Evolutionary conservation across 129 eudicot species (phyloP), one percentile per base, ranked within the genome.

Genomic region (Arctium lappa): DNA sequence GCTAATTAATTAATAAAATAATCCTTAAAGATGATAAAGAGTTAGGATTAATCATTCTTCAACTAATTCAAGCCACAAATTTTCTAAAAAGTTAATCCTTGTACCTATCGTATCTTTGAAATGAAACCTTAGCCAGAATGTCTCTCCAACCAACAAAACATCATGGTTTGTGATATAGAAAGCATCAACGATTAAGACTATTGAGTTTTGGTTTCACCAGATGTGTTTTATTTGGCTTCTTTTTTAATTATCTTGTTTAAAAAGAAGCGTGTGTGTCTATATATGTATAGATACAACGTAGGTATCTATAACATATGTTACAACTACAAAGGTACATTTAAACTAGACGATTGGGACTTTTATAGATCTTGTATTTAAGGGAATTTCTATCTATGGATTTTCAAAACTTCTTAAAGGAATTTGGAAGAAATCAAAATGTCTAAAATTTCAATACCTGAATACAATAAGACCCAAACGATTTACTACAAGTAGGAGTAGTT

Each of bases 51-150:
- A 80, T 53, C 65, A 53, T 62, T 50, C 77, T 80, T 71, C 71
- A 50, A 80, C 18, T 80, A 70, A 71, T 71, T 70, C 30, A n/a
- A 80, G 83, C 83, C 83, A 80, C 83, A 71, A 70, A 80, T 68
- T 5, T 80, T 48, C 56, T 69, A 70, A 33, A 80, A 72, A 11
- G 78, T 48, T n/a, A 33, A 74, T 80, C 46, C 38, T 33, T 80
- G 77, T 80, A 34, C 9, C 56, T 48, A 70, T 71, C 83, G 77
- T 80, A 80, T 80, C 53, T 71, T 80, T 56, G 1, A 71, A 71
- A 71, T 56, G 0, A 71, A 71, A 71, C 78, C 37, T 48, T 4
- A 33, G 2, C 5, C 30, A 37, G 48, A 71, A 80, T 80, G 39
- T 80, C 44, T 79, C 83, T 80, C 77, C 69, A 70, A 71, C 38